Evolutionary conservation across 805 yeast genomes (phyloP).

Genomic region (Sugiyamaella lignohabitans): DNA sequence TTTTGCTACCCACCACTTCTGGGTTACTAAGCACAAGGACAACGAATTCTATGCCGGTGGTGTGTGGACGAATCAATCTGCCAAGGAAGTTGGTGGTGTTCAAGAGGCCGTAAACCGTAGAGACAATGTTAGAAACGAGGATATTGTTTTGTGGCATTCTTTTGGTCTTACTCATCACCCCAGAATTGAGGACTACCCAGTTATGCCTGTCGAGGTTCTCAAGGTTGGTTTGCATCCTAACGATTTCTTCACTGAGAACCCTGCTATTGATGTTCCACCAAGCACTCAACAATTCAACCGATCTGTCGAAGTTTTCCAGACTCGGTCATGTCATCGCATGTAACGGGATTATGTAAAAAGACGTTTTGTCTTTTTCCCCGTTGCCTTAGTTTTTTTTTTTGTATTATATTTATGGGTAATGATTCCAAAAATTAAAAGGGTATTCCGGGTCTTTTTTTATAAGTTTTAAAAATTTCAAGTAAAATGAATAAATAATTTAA

Average conservation of each 20-base stretch:
- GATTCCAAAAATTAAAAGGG: background rate
- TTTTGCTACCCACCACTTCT: conserved; percentile 69
- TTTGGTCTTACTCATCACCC: conserved; percentile 78
- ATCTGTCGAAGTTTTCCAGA: conserved; percentile 36
- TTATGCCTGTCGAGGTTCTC: conserved; percentile 79
- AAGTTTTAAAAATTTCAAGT: too few species aligned
- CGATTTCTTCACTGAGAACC: conserved; percentile 71
- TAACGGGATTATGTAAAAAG: background rate
- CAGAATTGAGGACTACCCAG: conserved; percentile 81
- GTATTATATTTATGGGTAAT: background rate
- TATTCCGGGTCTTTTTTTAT: background rate
- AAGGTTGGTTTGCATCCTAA: conserved; percentile 60
- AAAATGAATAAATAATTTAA: too few species aligned
- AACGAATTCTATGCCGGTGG: conserved; percentile 74
- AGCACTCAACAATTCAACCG: conserved; percentile 63
- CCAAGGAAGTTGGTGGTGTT: conserved; percentile 61
- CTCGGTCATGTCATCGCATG: conserved; percentile 20
- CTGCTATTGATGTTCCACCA: conserved; percentile 72
- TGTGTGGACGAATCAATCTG: conserved; percentile 79
- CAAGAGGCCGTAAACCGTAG: conserved; percentile 58
- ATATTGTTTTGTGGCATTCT: conserved; percentile 75
- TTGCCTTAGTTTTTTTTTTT: background rate
- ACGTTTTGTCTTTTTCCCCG: background rate
- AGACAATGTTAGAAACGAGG: conserved; percentile 66
- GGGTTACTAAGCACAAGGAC: conserved; percentile 76